Base-by-base conservation (phyloP, 768 basidiomycete species). In the Kwoniella botswanensis region DNA sequence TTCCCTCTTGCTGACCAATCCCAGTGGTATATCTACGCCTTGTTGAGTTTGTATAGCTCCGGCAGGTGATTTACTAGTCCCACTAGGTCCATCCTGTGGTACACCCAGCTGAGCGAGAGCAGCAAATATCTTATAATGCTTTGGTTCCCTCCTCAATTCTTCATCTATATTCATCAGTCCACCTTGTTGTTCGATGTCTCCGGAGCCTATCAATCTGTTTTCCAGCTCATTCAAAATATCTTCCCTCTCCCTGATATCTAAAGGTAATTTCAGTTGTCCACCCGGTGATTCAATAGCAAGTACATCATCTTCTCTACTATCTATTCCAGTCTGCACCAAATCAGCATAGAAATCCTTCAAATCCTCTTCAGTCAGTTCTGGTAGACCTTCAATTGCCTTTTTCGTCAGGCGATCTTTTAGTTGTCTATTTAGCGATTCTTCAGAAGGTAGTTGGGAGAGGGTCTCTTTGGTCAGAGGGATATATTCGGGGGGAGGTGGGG, bases 1-100 rank as follows among this genome's bases (percentile, higher is more conserved):
- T 78, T 92, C 90, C 11, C 81, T 71, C 18, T 82, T 58, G 0
- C 89, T 86, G 21, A 91, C 78, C 11, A 89, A 65, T 17, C 85
- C 84, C 3, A 88, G 75, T 18, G 87, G 86, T 21, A 89, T 55
- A 50, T 64, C 61, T 55, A 63, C 42, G 12, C 52, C 57, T 10
- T 10, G n/a, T 17, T 22, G 53, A 21, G 15, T 35, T 17, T 35
- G 18, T 24, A 42, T 3, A n/a, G n/a, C 15, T 35, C 26, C 54
- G 44, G 52, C 68, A n/a, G 55, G 63, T 3, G 42, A 50, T 43
- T 65, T 65, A 35, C 65, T 66, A 43, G 70, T 71, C 26, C 55
- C 65, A 22, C 70, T 65, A 5, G 70, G 70, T 6, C 70, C 64
- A 17, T 50, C 46, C 10, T 66, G 64, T 4, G n/a, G 41, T 11